Base-by-base conservation (phyloP, 768 basidiomycete genomes). In the Tulasnella sp. region DNA sequence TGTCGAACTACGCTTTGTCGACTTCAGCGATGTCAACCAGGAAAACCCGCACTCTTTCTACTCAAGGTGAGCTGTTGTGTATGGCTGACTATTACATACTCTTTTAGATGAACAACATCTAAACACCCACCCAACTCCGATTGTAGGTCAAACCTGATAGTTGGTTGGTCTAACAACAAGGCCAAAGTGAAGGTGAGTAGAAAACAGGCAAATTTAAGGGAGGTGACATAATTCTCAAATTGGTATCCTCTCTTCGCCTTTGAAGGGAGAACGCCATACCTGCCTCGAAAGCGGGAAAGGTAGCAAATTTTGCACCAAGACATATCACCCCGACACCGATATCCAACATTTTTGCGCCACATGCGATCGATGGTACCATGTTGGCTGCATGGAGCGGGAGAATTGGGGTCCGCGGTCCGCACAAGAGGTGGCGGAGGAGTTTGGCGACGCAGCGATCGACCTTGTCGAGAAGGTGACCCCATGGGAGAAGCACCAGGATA, bases 311-410 rank as follows among this genome's bases (percentile, higher is more conserved):
- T 52, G 51, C 51, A 52, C 8, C n/a, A 26, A n/a, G 29, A 19
- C 51, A 27, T 52, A 52, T 19, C 8, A 52, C 19, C 51, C 51
- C 5, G 51, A 52, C 30, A 7, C 8, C 5, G 19, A 23, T 32
- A 26, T 52, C 4, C 51, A 52, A 38, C 34, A 52, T 29, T 52
- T 27, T 19, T 52, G 51, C 30, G 19, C 51, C 19, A 19, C 51
- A 8, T 52, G 51, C 51, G 29, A 52, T 19, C 51, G 51, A 34
- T 52, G 51, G 51, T 52, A 52, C 23, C 51, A 52, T 34, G 51
- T 21, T 7, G 19, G 27, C 9, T 52, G 51, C 30, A 52, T 52
- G 24, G 9, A 13, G 10, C n/a, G 27, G 7, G 51, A 19, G 13
- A 4, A 26, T 4, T 52, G 51, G 51, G 51, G n/a, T 52, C 34